Evolutionary conservation across 331 rosid species (phyloP).

Genomic region (Rhamnella rubrinervis): DNA sequence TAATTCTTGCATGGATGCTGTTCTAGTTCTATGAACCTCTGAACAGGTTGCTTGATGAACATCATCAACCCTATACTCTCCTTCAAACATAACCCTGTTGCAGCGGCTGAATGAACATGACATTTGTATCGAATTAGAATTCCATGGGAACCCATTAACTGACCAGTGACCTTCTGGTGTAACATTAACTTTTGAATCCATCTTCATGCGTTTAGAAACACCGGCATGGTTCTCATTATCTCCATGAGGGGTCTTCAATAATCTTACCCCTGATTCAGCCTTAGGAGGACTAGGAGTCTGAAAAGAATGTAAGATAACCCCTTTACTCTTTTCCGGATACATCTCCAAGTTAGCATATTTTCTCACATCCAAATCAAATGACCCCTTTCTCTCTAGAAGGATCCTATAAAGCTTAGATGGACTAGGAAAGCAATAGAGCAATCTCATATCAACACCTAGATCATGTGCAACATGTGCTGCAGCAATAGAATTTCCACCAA

Average conservation of each 20-base stretch:
- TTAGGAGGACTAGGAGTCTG: conserved; percentile 28
- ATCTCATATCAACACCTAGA: conserved; percentile 78
- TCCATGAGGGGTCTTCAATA: conserved; percentile 19
- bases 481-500: conserved; percentile 88
- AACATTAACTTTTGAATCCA: conserved; percentile 24
- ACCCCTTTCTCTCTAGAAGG: conserved; percentile 55
- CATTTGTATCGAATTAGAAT: conserved; percentile 31
- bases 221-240: conserved; percentile 23
- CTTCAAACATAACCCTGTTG: conserved; percentile 63
- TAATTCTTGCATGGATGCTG: conserved; percentile 43
- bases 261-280: conserved; percentile 24
- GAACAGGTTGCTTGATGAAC: conserved; percentile 31
- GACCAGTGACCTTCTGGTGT: conserved; percentile 28
- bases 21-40: conserved; percentile 40
- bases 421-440: conserved; percentile 58
- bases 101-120: conserved; percentile 77
- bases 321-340: conserved; percentile 21
- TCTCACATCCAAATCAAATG: conserved; percentile 33
- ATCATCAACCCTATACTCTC: conserved; percentile 23
- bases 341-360: conserved; percentile 39
- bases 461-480: conserved; percentile 82
- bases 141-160: conserved; percentile 40
- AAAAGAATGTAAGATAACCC: conserved; percentile 23
- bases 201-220: conserved; percentile 54
- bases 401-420: conserved; percentile 70